phyloP scores from a whole-genome alignment of 495 filamentous ascomycete species.

The Penicillium angulare region DNA sequence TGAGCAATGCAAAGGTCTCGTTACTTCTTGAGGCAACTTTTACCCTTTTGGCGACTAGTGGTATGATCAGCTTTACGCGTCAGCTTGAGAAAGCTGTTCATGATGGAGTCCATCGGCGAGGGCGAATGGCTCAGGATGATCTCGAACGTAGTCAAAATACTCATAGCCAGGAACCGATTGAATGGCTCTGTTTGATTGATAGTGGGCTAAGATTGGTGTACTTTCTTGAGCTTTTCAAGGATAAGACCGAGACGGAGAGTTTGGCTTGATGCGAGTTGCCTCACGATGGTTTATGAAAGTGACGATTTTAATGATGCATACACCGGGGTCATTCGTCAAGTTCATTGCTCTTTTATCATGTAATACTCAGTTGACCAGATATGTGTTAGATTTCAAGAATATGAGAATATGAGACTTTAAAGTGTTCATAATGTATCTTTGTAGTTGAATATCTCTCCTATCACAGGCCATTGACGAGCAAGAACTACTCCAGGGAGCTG shows the following conservation, averaged over 20 bases:
- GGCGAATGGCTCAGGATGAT: constrained; percentile 49
- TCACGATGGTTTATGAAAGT: constrained; percentile 10
- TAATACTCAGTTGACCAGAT: too few species aligned
- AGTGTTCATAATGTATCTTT: too few species aligned
- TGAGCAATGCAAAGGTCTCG: constrained; percentile 80
- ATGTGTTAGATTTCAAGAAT: too few species aligned
- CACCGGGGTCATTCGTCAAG: background rate
- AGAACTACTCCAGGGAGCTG: too few species aligned
- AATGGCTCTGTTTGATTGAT: constrained; percentile 39
- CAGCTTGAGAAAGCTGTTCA: constrained; percentile 54
- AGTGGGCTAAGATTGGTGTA: constrained; percentile 42
- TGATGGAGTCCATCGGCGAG: constrained; percentile 62
- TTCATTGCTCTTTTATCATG: too few species aligned
- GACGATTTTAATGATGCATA: constrained; percentile 12
- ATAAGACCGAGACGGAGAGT: background rate
- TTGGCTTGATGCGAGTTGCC: background rate
- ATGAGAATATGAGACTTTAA: too few species aligned
- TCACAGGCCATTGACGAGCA: too few species aligned
- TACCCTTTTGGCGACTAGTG: constrained; percentile 50
- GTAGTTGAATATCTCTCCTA: too few species aligned
- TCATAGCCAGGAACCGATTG: constrained; percentile 36
- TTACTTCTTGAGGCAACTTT: constrained; percentile 72
- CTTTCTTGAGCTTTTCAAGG: constrained; percentile 24
- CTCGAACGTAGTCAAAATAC: constrained; percentile 36
- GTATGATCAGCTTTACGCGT: constrained; percentile 41